Evolutionary conservation across 2,329 filamentous ascomycete species (phyloP).

Genomic region (Penicillium sp.): DNA sequence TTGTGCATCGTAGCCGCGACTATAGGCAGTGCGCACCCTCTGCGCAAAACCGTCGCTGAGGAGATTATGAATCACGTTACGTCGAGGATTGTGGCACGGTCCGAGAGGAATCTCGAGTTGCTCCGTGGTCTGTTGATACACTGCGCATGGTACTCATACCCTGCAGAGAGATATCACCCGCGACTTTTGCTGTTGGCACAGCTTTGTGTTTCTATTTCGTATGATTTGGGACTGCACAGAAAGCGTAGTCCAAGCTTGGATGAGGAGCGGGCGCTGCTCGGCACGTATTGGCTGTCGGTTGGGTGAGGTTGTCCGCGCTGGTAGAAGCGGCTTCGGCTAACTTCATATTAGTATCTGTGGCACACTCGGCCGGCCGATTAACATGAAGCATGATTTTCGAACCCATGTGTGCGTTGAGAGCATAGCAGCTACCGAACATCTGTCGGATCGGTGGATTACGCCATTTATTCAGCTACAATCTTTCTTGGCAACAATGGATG

Average conservation of each 20-base stretch:
- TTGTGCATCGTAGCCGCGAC: not conserved
- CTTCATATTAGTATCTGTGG: not conserved
- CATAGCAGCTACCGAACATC: not conserved
- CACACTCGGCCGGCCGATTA: not conserved
- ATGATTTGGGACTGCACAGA: not conserved
- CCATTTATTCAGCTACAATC: not conserved
- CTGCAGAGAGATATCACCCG: not conserved
- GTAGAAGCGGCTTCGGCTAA: not conserved
- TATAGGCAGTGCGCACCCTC: not conserved
- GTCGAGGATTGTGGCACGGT: not conserved
- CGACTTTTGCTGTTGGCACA: not conserved
- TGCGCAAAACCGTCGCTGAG: not conserved
- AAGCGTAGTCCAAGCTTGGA: not conserved
- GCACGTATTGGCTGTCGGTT: not conserved
- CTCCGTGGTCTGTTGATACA: not conserved
- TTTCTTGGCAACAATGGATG: not conserved
- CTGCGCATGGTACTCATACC: not conserved
- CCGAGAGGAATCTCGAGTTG: not conserved
- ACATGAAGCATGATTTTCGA: not conserved
- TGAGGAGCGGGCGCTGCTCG: not conserved
- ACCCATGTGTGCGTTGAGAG: not conserved
- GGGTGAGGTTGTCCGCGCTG: not conserved
- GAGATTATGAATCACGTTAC: not conserved
- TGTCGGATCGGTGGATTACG: not conserved
- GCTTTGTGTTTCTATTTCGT: not conserved